Base-by-base conservation (phyloP, 208 protist genomes). In the Wallacemonas sp. region DNA sequence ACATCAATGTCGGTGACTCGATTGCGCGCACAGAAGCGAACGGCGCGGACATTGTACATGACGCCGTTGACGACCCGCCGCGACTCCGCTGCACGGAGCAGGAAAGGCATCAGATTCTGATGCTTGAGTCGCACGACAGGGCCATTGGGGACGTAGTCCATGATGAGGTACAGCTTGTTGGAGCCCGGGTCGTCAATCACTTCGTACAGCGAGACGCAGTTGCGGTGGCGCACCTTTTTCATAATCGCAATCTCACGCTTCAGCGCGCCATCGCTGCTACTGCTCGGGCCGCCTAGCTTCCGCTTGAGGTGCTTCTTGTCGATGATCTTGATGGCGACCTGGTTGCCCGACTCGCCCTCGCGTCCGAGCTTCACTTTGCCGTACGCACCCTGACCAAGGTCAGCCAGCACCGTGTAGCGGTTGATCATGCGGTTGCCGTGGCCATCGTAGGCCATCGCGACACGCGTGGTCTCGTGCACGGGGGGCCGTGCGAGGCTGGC, bases 211-310 rank as follows among this genome's bases (percentile, higher is more conserved):
- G 82, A 82, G 1, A 99, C 96, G 57, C 98, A 88, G 75, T 99
- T 98, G 12, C 76, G 78, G 68, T 99, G 97, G 23, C 97, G 81
- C 8, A 98, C 69, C 61, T 98, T 98, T 67, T 98, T 98, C 90
- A 98, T 92, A 50, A 99, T 97, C 33, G 82, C 81, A 22, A 94
- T 89, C 64, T 94, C 88, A 3, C 80, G 80, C 61, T 72, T 82
- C 57, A 92, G 78, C 12, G 74, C 73, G 18, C 74, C 68, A 31
- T 78, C 76, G 26, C 79, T 55, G 39, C 11, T 57, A 20, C 42
- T 18, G 32, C 33, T 14, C 4, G 36, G 33, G 28, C 71, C 73
- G 42, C 76, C 65, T 36, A 86, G 72, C 59, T 82, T 84, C 52
- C 72, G 81, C 67, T 87, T 84, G 29, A 92, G 77, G 29, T 74